Evolutionary conservation across 108 stramenopile species (phyloP), one percentile per base, ranked within the genome.

Genomic region (Nannochloropsis gaditana): DNA sequence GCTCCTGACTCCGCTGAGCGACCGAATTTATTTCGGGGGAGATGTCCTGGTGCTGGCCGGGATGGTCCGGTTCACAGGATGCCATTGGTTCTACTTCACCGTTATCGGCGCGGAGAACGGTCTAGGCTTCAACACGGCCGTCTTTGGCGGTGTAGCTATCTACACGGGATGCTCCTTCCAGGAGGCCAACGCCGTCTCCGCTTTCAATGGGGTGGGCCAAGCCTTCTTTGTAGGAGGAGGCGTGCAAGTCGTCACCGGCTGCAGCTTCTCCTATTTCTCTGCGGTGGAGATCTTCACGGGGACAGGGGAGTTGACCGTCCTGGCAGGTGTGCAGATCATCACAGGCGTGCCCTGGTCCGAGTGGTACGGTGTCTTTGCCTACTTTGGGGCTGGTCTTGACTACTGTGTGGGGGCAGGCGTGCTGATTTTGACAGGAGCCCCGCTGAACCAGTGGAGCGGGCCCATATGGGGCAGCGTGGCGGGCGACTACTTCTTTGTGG

Each of bases 1-100:
- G 8, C 8, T 73, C 19, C 59, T 73, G 1, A 73, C 59, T 15
- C 59, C 59, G 15, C n/a, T 73, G 19, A 73, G 59, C n/a, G 59
- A 73, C 8, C 59, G 59, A 15, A 73, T 73, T n/a, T 73, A 73
- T 73, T 73, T 73, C n/a, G 59, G 59, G 3, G 59, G 59, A 1
- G 59, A 73, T n/a, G 59, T 73, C 19, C n/a, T 15, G 15, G 59
- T 73, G 59, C 59, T 73, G 15, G 59, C 59, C 2, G 59, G 59
- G 59, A 73, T 73, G 59, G 59, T 73, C 59, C 59, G 59, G 15
- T 73, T 73, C 59, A 73, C 59, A n/a, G 59, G 59, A n/a, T 73
- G 59, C 59, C n/a, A 15, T n/a, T 73, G 59, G 59, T 73, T 73
- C n/a, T 73, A 73, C n/a, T n/a, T 73, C n/a, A 73, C 59, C 59